These are phyloP conservation scores for Cladophialophora immunda DNA, from an alignment of 2,329 filamentous ascomycete species.

Conservation along the genomic window DNA sequence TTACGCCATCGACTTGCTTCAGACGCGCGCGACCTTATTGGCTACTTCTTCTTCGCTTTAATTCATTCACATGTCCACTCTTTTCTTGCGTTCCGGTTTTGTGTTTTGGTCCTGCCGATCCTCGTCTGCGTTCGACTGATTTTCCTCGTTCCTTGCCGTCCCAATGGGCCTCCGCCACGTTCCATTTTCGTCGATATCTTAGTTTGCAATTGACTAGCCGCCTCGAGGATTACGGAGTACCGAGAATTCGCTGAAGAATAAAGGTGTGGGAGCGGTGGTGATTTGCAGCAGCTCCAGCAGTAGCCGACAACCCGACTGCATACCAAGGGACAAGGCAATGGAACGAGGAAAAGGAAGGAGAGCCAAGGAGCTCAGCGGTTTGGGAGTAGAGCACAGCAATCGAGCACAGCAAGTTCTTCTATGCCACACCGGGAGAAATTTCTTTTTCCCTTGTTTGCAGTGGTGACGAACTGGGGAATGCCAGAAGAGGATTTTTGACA, in stretches of 20 bases:
- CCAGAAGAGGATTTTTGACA: conserved; percentile 20
- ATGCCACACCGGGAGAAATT: background rate
- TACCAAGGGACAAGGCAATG: background rate
- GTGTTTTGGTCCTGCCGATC: background rate
- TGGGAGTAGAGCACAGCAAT: background rate
- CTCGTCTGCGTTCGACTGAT: background rate
- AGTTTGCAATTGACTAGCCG: background rate
- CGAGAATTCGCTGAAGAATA: background rate
- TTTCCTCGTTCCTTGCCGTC: conserved; percentile 1
- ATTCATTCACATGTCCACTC: background rate
- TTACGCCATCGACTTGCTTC: background rate
- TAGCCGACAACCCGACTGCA: conserved; percentile 5
- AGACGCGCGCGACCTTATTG: background rate
- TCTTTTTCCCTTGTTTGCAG: conserved; percentile 2
- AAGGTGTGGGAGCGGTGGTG: background rate
- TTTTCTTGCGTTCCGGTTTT: background rate
- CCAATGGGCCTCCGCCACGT: background rate
- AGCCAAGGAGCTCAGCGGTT: conserved; percentile 4
- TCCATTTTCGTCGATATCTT: background rate
- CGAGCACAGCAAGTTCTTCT: no score
- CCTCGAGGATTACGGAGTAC: background rate
- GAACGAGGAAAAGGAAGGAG: conserved; percentile 6
- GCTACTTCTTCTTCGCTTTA: background rate
- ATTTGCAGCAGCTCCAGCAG: background rate
- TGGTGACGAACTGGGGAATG: conserved; percentile 14